These are phyloP conservation scores for Aspergillus phoenicis DNA, from an alignment of 2,329 filamentous ascomycete genomes.

Conservation along the genomic window DNA sequence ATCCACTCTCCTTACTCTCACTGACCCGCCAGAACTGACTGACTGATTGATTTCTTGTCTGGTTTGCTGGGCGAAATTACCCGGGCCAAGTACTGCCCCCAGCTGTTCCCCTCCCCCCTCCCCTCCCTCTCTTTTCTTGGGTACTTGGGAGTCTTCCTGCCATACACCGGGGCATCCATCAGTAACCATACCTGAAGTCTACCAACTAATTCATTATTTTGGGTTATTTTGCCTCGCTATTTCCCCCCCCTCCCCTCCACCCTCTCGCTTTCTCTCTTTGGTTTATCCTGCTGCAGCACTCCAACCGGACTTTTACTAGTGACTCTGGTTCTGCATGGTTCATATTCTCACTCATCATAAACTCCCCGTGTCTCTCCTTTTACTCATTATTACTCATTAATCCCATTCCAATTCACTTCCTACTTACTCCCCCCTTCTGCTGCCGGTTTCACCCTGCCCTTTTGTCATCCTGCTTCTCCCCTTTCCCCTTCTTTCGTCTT, in stretches of 20 bases:
- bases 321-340: not conserved
- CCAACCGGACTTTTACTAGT: not conserved
- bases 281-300: not conserved
- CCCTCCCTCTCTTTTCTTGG: not conserved
- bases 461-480: not conserved
- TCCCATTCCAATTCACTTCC: not conserved
- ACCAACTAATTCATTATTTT: not conserved
- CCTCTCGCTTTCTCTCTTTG: not conserved
- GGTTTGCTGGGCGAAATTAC: constrained; percentile 6
- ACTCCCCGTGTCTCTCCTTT: constrained; percentile 1
- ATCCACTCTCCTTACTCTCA: too few relatives aligned
- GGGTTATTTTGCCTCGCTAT: not conserved
- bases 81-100: not conserved
- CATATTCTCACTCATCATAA: constrained; percentile 3
- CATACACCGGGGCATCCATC: not conserved
- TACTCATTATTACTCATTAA: constrained; percentile 5
- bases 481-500: constrained; percentile 18
- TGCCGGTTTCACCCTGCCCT: not conserved
- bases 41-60: not conserved
- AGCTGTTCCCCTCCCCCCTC: not conserved
- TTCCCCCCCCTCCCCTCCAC: not conserved
- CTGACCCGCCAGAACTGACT: too few relatives aligned
- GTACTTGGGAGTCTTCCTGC: not conserved
- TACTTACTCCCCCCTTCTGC: not conserved
- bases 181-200: constrained; percentile 1